Conservation (phyloP, 345 rosid genomes). For the Boechera divaricarpa region DNA sequence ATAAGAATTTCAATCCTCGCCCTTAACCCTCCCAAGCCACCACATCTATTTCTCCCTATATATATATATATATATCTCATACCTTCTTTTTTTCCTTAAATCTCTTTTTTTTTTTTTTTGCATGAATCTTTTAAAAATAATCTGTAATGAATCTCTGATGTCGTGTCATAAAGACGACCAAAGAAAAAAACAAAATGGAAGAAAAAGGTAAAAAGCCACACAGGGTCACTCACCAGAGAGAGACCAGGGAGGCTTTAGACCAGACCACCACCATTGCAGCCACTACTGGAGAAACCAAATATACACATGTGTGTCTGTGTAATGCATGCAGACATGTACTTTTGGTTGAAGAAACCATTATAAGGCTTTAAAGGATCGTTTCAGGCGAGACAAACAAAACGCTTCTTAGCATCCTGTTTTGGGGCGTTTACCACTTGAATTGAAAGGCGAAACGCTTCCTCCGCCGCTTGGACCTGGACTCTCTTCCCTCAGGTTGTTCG, state of each 20-base stretch:
- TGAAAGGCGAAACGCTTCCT: slow-evolving; percentile 90
- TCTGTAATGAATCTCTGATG: slow-evolving; percentile 39
- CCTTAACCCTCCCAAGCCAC: slow-evolving; percentile 41
- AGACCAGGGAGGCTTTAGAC: slow-evolving; percentile 35
- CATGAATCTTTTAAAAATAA: slow-evolving; percentile 32
- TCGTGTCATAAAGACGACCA: slow-evolving; percentile 30
- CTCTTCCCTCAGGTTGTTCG: slow-evolving; percentile 92
- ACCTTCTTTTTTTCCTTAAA: slow-evolving; percentile 1
- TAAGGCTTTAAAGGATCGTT: slow-evolving; percentile 2
- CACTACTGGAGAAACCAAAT: slow-evolving; percentile 30
- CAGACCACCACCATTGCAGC: slow-evolving; percentile 45
- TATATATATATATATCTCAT: slow-evolving; percentile 18
- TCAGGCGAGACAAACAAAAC: slow-evolving; percentile 21
- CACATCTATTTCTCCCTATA: slow-evolving; percentile 30
- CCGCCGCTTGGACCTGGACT: slow-evolving; percentile 90
- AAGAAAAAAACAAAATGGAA: slow-evolving; percentile 12
- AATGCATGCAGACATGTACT: slow-evolving; percentile 36
- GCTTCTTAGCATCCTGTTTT: slow-evolving; percentile 81
- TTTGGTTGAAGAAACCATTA: slow-evolving; percentile 35
- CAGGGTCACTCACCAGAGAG: slow-evolving; percentile 49
- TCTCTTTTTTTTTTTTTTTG: neutral
- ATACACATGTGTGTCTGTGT: slow-evolving; percentile 35
- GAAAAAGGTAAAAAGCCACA: slow-evolving; percentile 18
- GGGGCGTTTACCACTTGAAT: slow-evolving; percentile 95
- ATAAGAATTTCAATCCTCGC: slow-evolving; percentile 44